A percentile compares a stretch with the other conserved stretches of the same genome.
These are phyloP conservation scores for Fusarium ramigenum DNA, from an alignment of 2,329 filamentous ascomycete genomes.

Conservation along the genomic window DNA sequence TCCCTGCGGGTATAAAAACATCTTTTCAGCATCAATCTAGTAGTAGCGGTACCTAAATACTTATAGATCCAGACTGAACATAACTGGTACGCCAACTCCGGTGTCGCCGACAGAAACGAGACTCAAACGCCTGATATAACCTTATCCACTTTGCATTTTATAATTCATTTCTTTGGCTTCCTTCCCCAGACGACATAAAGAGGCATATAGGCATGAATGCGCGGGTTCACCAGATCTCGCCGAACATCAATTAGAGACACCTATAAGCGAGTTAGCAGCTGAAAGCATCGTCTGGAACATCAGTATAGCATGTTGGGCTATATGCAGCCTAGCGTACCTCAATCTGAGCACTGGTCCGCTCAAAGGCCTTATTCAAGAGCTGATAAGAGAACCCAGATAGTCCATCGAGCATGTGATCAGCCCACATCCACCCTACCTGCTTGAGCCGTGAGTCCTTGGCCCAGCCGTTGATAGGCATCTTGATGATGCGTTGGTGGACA, in stretches of 20 bases:
- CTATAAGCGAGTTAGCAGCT: constrained; percentile 40
- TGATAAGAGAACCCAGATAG: constrained; percentile 49
- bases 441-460: constrained; percentile 54
- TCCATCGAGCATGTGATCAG: constrained; percentile 51
- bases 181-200: constrained; percentile 60
- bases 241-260: constrained; percentile 59
- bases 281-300: neutral
- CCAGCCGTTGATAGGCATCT: constrained; percentile 63
- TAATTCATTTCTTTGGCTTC: constrained; percentile 49
- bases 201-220: constrained; percentile 57
- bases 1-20: neutral
- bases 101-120: neutral
- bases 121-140: neutral
- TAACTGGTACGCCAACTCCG: neutral
- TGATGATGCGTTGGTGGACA: constrained; percentile 59
- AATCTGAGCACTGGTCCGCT: constrained; percentile 54
- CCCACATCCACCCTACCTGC: constrained; percentile 54
- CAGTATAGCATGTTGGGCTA: neutral
- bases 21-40: neutral
- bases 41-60: neutral
- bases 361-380: constrained; percentile 51
- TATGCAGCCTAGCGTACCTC: constrained; percentile 50
- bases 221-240: constrained; percentile 53
- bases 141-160: neutral
- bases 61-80: neutral